Percentiles rank a stretch among this genome's conserved stretches.
These are phyloP conservation scores for Thalassiosira livingstoniorum DNA, from an alignment of 352 stramenopile genomes.

Conservation along the genomic window DNA sequence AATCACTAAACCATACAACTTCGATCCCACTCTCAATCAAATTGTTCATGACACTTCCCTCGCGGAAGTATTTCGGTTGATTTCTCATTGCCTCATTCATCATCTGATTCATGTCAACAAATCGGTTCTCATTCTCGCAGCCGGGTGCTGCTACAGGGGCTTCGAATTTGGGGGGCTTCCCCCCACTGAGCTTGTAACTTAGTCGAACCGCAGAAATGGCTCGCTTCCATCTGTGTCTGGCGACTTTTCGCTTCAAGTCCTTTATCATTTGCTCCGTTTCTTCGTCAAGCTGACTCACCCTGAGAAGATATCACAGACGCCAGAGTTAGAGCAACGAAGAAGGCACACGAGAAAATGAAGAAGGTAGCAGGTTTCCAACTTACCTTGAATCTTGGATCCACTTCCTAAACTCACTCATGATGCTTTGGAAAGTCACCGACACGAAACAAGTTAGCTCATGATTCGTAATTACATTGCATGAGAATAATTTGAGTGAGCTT, in stretches of 20 bases:
- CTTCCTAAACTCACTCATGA: constrained; percentile 24
- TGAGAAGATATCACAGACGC: neutral
- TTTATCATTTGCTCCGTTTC: constrained; percentile 20
- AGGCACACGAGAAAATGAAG: neutral
- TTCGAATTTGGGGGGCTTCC: constrained; percentile 47
- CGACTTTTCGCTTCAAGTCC: constrained; percentile 31
- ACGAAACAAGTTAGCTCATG: neutral
- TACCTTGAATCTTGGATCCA: constrained; percentile 28
- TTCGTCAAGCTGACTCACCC: constrained; percentile 22
- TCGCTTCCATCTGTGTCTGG: constrained; percentile 43
- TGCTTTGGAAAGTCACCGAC: neutral
- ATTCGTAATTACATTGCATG: neutral
- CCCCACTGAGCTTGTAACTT: constrained; percentile 35
- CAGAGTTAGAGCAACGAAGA: neutral
- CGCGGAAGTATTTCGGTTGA: constrained; percentile 32
- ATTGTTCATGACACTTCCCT: constrained; percentile 51
- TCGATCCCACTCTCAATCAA: constrained; percentile 57
- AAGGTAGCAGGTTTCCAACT: neutral
- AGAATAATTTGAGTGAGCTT: neutral
- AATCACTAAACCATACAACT: constrained; percentile 49
- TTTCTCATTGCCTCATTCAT: constrained; percentile 33
- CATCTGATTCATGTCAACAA: constrained; percentile 48
- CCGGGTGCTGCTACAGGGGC: constrained; percentile 28
- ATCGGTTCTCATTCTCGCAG: constrained; percentile 42
- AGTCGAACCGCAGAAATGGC: constrained; percentile 32